These are phyloP conservation scores for Thalassiosira livingstoniorum DNA, from an alignment of 352 stramenopile species.

Conservation along the genomic window DNA sequence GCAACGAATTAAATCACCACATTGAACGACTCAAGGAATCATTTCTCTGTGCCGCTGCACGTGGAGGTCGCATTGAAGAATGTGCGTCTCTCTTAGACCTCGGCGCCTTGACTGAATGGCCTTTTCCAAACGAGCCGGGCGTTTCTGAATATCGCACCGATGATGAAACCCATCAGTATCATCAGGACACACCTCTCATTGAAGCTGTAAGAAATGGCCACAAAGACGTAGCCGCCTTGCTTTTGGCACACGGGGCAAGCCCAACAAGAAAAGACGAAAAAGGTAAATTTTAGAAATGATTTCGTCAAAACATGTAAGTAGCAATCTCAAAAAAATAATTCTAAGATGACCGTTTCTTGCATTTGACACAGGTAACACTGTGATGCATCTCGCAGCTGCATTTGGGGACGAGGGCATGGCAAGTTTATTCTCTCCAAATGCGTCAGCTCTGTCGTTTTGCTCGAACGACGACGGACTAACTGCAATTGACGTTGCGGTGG, in stretches of 20 bases:
- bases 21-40: constrained; percentile 55
- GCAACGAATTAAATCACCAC: constrained; percentile 34
- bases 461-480: constrained; percentile 42
- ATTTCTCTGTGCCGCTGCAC: constrained; percentile 49
- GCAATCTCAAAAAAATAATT: no score
- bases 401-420: constrained; percentile 42
- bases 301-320: no score
- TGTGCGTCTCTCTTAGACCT: constrained; percentile 37
- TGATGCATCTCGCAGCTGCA: constrained; percentile 39
- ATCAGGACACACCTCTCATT: constrained; percentile 43
- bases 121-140: not conserved
- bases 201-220: constrained; percentile 30
- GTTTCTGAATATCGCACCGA: not conserved
- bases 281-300: no score
- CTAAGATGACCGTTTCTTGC: no score
- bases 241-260: constrained; percentile 43
- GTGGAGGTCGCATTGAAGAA: constrained; percentile 39
- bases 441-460: not conserved
- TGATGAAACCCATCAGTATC: not conserved
- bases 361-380: no score
- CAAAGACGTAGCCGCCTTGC: constrained; percentile 28
- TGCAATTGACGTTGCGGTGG: constrained; percentile 42
- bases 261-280: not conserved
- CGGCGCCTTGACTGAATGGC: constrained; percentile 40
- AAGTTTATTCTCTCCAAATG: constrained; percentile 44